Evolutionary conservation across 2,329 filamentous ascomycete species (phyloP).

Genomic region (Bipolaris zeicola): DNA sequence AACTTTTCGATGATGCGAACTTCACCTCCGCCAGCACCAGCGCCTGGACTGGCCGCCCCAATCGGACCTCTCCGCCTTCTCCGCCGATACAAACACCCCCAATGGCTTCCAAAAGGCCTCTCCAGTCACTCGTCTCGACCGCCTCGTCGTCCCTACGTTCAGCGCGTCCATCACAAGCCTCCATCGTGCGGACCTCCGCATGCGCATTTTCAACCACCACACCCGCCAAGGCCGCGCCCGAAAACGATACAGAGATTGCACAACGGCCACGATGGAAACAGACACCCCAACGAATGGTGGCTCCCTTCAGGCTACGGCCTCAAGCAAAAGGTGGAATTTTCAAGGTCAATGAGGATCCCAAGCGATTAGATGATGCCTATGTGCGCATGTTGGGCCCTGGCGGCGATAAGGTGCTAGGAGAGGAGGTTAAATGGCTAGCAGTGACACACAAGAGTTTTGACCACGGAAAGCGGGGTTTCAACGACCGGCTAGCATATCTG

Average conservation of each 20-base stretch:
- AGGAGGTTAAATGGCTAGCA: constrained; percentile 95
- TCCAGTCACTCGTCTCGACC: constrained; percentile 40
- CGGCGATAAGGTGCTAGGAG: constrained; percentile 75
- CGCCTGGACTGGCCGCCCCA: constrained; percentile 13
- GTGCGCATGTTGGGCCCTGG: constrained; percentile 73
- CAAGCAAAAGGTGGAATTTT: constrained; percentile 63
- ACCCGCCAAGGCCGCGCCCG: constrained; percentile 25
- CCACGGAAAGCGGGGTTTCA: constrained; percentile 90
- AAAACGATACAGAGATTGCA: constrained; percentile 41
- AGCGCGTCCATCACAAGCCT: constrained; percentile 29
- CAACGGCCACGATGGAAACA: constrained; percentile 56
- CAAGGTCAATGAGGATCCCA: constrained; percentile 76
- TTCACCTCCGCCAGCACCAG: constrained; percentile 22
- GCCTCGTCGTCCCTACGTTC: constrained; percentile 35
- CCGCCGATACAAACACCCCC: constrained; percentile 20
- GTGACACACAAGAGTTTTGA: constrained; percentile 99
- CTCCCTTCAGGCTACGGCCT: constrained; percentile 61
- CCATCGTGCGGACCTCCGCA: constrained; percentile 43
- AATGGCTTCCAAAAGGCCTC: constrained; percentile 58
- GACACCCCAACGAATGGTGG: constrained; percentile 55
- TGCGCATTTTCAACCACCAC: constrained; percentile 43
- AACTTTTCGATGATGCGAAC: constrained; percentile 39
- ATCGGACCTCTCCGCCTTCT: constrained; percentile 21
- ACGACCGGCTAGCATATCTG: constrained; percentile 87
- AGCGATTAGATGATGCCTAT: constrained; percentile 77